A percentile compares a stretch with the other conserved stretches of the same genome.
Evolutionary conservation across 2,329 filamentous ascomycete genomes (phyloP).

Genomic region (Cladophialophora exuberans): DNA sequence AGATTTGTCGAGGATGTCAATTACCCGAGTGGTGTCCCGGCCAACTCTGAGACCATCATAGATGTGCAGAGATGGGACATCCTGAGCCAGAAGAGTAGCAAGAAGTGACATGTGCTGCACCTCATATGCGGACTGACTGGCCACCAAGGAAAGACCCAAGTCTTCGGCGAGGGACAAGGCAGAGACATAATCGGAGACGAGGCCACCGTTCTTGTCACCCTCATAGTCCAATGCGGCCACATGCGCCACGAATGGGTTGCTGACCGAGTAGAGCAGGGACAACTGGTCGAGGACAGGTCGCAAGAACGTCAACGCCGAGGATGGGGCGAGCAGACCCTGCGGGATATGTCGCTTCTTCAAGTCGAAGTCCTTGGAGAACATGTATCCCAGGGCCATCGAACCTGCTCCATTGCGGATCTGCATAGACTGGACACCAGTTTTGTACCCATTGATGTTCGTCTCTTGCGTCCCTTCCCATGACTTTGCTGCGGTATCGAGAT

Average conservation of each 20-base stretch:
- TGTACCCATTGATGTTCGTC: conserved; percentile 79
- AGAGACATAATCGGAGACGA: conserved; percentile 85
- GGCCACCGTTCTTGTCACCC: conserved; percentile 64
- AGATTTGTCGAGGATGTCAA: conserved; percentile 76
- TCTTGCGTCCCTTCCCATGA: conserved; percentile 72
- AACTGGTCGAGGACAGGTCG: conserved; percentile 88
- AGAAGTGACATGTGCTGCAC: conserved; percentile 95
- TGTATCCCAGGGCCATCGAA: conserved; percentile 89
- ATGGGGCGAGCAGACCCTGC: conserved; percentile 86
- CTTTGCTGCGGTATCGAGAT: conserved; percentile 81
- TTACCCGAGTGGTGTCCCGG: conserved; percentile 78
- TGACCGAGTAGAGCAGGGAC: conserved; percentile 84
- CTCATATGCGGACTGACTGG: conserved; percentile 85
- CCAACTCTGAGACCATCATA: conserved; percentile 86
- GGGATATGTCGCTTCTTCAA: conserved; percentile 87
- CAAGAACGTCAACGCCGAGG: conserved; percentile 77
- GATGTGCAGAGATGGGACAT: conserved; percentile 82
- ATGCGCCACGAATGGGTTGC: conserved; percentile 91
- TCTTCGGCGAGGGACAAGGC: conserved; percentile 84
- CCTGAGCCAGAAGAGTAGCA: conserved; percentile 75
- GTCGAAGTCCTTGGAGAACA: conserved; percentile 97
- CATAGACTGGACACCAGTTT: conserved; percentile 75
- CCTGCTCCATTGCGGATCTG: conserved; percentile 90
- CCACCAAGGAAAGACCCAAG: conserved; percentile 81
- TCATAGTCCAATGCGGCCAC: conserved; percentile 88